Evolutionary conservation across 257 asterid species (phyloP).

Genomic region (Fraxinus cuspidata): DNA sequence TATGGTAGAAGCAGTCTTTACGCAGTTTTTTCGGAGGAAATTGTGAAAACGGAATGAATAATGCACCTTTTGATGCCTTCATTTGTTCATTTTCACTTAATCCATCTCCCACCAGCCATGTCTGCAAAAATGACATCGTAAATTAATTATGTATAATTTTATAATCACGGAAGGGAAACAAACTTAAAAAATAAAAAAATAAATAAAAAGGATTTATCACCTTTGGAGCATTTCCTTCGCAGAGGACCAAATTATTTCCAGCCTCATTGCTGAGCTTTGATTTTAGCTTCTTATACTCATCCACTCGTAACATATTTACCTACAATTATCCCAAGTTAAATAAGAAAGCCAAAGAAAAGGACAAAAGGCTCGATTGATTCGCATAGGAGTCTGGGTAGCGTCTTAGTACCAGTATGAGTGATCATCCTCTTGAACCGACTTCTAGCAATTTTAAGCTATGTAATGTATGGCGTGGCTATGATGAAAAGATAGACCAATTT

Average conservation of each 20-base stretch:
- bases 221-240: slow-evolving; percentile 19
- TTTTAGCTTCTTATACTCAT: slow-evolving; percentile 24
- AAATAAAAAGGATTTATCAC: no score
- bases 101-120: slow-evolving; percentile 55
- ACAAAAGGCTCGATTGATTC: not conserved
- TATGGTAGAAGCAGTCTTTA: slow-evolving; percentile 44
- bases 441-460: no score
- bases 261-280: slow-evolving; percentile 18
- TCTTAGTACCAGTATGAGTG: no score
- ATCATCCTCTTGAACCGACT: no score
- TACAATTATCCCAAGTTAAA: not conserved
- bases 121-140: slow-evolving; percentile 28
- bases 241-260: slow-evolving; percentile 21
- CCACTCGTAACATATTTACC: not conserved
- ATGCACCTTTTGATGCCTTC: slow-evolving; percentile 50
- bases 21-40: slow-evolving; percentile 47
- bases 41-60: slow-evolving; percentile 47
- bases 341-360: not conserved
- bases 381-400: not conserved
- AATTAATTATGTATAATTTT: not conserved
- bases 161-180: no score
- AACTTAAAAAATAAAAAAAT: no score
- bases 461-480: no score
- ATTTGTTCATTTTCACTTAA: slow-evolving; percentile 42
- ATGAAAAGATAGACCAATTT: no score